Conservation (phyloP, 768 basidiomycete species). For the Pulveroboletus ravenelii region DNA sequence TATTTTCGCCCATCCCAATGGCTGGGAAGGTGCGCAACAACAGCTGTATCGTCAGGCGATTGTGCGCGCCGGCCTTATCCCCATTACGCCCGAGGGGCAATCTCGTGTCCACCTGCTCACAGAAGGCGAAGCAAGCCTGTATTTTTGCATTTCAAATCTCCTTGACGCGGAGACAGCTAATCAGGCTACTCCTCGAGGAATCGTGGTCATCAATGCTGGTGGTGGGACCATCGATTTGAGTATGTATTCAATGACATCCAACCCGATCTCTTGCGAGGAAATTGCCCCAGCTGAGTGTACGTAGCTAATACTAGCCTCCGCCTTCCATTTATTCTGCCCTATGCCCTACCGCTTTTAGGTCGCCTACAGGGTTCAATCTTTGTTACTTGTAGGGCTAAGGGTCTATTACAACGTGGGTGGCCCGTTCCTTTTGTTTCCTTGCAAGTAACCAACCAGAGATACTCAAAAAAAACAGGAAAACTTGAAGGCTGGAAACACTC, state of each 20-base stretch:
- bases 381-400: constrained; percentile 37
- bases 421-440: background rate
- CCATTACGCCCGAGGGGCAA: constrained; percentile 6
- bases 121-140: constrained; percentile 13
- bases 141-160: constrained; percentile 39
- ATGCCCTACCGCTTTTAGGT: constrained; percentile 23
- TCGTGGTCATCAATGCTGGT: constrained; percentile 28
- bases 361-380: constrained; percentile 44
- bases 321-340: too few species aligned
- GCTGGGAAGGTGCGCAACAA: constrained; percentile 26
- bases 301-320: background rate
- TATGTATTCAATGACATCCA: constrained; percentile 26
- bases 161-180: background rate
- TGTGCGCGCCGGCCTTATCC: constrained; percentile 16
- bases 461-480: background rate
- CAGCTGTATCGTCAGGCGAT: constrained; percentile 19
- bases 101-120: constrained; percentile 8
- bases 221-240: constrained; percentile 33
- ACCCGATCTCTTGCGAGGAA: constrained; percentile 28
- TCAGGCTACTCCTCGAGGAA: constrained; percentile 24
- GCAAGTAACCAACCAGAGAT: background rate
- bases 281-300: constrained; percentile 29
- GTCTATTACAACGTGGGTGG: constrained; percentile 32
- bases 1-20: constrained; percentile 26
- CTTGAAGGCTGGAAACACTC: constrained; percentile 2